Evolutionary conservation across 148 eudicot species (phyloP).

Genomic region (Chenopodium quinoa): DNA sequence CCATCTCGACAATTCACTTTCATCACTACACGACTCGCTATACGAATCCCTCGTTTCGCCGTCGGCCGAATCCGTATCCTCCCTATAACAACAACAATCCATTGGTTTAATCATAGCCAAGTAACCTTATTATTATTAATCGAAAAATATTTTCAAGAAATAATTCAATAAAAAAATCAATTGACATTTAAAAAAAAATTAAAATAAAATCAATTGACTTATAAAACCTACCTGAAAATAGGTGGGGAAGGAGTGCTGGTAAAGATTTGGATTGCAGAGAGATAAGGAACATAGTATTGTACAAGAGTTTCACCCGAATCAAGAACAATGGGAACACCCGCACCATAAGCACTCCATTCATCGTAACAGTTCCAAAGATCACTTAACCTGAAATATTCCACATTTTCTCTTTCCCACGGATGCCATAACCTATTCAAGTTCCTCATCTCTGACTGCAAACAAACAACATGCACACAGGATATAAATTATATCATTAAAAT

Average conservation of each 20-base stretch:
- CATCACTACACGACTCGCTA: constrained; percentile 91
- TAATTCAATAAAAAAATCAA: no score
- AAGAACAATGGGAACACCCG: constrained; percentile 71
- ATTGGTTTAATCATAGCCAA: background rate
- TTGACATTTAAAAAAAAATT: no score
- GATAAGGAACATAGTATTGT: constrained; percentile 92
- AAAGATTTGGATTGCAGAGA: constrained; percentile 86
- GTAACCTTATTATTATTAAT: no score
- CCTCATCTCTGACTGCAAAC: constrained; percentile 65
- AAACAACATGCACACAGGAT: no score
- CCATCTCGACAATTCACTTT: constrained; percentile 85
- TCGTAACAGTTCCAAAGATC: constrained; percentile 87
- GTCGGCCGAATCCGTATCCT: constrained; percentile 56
- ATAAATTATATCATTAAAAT: no score
- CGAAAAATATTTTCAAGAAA: no score
- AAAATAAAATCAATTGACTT: no score
- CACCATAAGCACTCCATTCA: constrained; percentile 98
- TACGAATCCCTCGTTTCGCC: constrained; percentile 79
- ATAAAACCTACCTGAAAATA: constrained; percentile 48
- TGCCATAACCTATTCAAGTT: constrained; percentile 83
- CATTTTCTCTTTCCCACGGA: constrained; percentile 84
- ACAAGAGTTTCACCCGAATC: constrained; percentile 55
- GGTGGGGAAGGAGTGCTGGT: constrained; percentile 66
- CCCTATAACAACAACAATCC: constrained; percentile 39
- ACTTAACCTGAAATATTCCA: constrained; percentile 65